A percentile compares a stretch with the other conserved stretches of the same genome.
Conservation (phyloP, 768 basidiomycete species). For the Antrodiella citrinella region DNA sequence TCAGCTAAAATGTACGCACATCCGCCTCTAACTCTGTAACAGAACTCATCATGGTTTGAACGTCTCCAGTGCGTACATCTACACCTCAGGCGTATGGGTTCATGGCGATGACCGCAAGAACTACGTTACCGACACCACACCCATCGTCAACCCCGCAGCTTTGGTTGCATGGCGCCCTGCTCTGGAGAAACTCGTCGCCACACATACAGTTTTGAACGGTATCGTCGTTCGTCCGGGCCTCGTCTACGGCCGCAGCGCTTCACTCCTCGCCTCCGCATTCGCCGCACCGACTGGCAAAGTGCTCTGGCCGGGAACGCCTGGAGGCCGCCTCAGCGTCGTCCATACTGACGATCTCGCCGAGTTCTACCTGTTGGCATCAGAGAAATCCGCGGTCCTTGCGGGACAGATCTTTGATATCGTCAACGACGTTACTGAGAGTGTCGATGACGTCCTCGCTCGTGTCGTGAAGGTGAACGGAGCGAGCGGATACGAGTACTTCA, state of each 20-base stretch:
- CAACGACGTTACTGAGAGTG: slow-evolving; percentile 32
- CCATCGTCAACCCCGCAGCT: slow-evolving; percentile 18
- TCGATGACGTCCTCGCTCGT: slow-evolving; percentile 31
- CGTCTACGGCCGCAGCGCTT: slow-evolving; percentile 36
- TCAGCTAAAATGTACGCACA: slow-evolving; percentile 26
- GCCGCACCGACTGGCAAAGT: slow-evolving; percentile 23
- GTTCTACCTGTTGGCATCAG: slow-evolving; percentile 31
- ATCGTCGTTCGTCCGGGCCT: slow-evolving; percentile 37
- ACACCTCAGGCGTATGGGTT: slow-evolving; percentile 39
- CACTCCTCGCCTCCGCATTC: slow-evolving; percentile 28
- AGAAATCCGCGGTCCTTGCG: slow-evolving; percentile 26
- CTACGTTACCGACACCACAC: slow-evolving; percentile 27
- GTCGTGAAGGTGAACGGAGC: slow-evolving; percentile 31
- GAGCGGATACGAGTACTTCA: slow-evolving; percentile 24
- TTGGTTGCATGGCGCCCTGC: slow-evolving; percentile 27
- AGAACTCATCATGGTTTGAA: neutral
- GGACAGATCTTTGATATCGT: slow-evolving; percentile 35
- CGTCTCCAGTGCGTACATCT: slow-evolving; percentile 27
- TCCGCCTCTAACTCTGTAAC: neutral
- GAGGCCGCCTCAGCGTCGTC: slow-evolving; percentile 26
- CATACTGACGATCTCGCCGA: slow-evolving; percentile 42
- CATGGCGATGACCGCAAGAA: slow-evolving; percentile 29
- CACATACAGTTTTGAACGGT: slow-evolving; percentile 27
- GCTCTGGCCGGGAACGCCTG: slow-evolving; percentile 27
- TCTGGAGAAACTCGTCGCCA: slow-evolving; percentile 26